Conservation (phyloP, 495 filamentous ascomycete species). For the Endocarpon pusillum region DNA sequence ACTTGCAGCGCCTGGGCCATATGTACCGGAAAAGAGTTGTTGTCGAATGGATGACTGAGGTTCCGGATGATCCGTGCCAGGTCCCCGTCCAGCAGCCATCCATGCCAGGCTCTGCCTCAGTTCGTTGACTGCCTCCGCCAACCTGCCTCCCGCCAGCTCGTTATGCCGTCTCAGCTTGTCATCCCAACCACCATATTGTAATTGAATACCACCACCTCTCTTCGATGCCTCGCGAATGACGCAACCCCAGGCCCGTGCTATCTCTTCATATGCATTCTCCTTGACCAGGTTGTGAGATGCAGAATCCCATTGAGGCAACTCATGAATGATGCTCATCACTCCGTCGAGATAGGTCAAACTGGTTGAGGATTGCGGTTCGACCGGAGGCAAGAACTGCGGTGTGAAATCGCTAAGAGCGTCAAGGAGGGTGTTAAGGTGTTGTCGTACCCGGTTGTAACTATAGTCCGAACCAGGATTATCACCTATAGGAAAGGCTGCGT, state of each 20-base stretch:
- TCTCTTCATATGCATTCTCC: slow-evolving; percentile 87
- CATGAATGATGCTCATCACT: slow-evolving; percentile 77
- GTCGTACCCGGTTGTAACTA: slow-evolving; percentile 80
- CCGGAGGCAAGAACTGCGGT: slow-evolving; percentile 83
- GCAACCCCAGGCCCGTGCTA: slow-evolving; percentile 80
- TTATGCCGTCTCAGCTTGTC: slow-evolving; percentile 78
- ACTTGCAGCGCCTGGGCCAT: slow-evolving; percentile 23
- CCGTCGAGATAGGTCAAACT: slow-evolving; percentile 77
- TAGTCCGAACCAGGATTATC: slow-evolving; percentile 73
- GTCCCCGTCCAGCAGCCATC: slow-evolving; percentile 40
- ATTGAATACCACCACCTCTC: slow-evolving; percentile 70
- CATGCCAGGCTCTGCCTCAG: slow-evolving; percentile 59
- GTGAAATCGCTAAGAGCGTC: slow-evolving; percentile 88
- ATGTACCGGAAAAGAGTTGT: slow-evolving; percentile 63
- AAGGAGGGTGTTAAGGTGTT: slow-evolving; percentile 60
- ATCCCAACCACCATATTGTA: slow-evolving; percentile 91
- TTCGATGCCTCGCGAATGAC: slow-evolving; percentile 87
- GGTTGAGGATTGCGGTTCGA: slow-evolving; percentile 59
- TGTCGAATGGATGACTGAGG: slow-evolving; percentile 55
- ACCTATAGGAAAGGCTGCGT: slow-evolving; percentile 74
- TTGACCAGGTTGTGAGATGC: slow-evolving; percentile 80
- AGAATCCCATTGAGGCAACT: slow-evolving; percentile 71
- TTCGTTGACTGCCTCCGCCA: slow-evolving; percentile 65
- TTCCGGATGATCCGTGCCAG: slow-evolving; percentile 22
- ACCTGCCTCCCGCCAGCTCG: slow-evolving; percentile 62